A percentile compares a stretch with the other conserved stretches of the same genome.
Conservation (phyloP, 1,139 yeast genomes). For the Arxiozyma telluris region DNA sequence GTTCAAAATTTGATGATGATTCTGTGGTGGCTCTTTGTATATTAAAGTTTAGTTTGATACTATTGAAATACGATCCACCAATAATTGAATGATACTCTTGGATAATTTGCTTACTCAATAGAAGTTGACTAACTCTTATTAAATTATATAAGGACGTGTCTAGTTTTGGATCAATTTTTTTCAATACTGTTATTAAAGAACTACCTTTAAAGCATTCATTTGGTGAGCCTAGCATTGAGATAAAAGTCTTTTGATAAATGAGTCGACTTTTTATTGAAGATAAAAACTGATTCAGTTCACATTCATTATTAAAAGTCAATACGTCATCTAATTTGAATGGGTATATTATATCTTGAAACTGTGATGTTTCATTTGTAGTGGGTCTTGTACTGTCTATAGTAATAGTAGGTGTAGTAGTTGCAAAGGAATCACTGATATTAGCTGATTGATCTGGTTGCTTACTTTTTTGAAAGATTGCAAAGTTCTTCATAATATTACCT, state of each 20-base stretch:
- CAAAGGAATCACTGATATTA: no score
- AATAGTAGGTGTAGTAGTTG: background rate
- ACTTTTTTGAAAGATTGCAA: background rate
- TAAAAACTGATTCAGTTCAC: conserved; percentile 16
- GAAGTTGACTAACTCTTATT: conserved; percentile 18
- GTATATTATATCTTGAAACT: background rate
- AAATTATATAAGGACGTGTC: conserved; percentile 18
- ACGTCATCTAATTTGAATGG: conserved; percentile 11
- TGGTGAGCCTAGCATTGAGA: conserved; percentile 24
- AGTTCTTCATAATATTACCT: background rate
- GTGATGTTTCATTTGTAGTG: background rate
- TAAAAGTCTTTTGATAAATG: conserved; percentile 19
- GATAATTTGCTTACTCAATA: conserved; percentile 12
- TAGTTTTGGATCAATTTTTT: conserved; percentile 6
- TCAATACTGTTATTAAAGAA: conserved; percentile 11
- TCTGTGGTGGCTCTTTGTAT: background rate
- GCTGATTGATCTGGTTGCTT: background rate
- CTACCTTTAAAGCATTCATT: conserved; percentile 18
- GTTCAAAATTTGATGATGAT: background rate
- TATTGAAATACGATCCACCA: background rate
- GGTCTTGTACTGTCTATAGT: background rate
- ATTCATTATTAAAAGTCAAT: conserved; percentile 10
- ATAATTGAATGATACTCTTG: conserved; percentile 8
- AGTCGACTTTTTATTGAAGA: conserved; percentile 15
- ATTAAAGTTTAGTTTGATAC: background rate